Evolutionary conservation across 2,329 filamentous ascomycete genomes (phyloP), one percentile per base, ranked within the genome.

Genomic region (Aspergillus quadrilineatus): DNA sequence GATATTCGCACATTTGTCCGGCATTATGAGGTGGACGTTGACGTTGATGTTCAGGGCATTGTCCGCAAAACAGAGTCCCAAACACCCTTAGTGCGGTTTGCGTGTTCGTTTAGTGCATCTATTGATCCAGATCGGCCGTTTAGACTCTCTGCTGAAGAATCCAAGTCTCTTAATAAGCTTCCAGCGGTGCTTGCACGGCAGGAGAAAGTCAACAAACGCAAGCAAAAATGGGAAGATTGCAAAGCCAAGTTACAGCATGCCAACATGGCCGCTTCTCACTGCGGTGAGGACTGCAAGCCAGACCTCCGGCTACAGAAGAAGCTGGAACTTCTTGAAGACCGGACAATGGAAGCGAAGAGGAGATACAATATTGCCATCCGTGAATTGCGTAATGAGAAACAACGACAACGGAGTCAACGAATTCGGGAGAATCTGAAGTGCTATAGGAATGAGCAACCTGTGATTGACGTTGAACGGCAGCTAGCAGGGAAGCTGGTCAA

Each of bases 371-470:
- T 55, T 63, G 52, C 58, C 22, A 22, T 60, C 15, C 56, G 49
- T 30, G 55, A 63, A 34, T 32, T 64, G 42, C 50, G 58, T 28
- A 66, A 64, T 50, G 58, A 67, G 50, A 66, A 64, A 55, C 52
- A 59, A 42, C 29, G 60, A 17, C 58, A 64, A 56, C 42, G 34
- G 32, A 62, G 69, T 56, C 52, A 22, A 32, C 56, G 60, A 32
- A 60, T 67, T 41, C 57, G 58, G 54, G 59, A 67, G 43, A 69
- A 69, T 37, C 55, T 68, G 28, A 58, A 66, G 53, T 56, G 57
- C 29, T 68, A 68, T 44, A 66, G 64, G 37, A 64, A 68, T n/a
- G 56, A 69, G 55, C 61, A 69, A 56, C 65, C 60, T n/a, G 65
- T 67, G 43, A 64, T 69, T 43, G 60, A 67, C 39, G 56, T 56